Evolutionary conservation across 2,329 filamentous ascomycete species (phyloP), one percentile per base, ranked within the genome.

Genomic region (Ophiostoma sp.): DNA sequence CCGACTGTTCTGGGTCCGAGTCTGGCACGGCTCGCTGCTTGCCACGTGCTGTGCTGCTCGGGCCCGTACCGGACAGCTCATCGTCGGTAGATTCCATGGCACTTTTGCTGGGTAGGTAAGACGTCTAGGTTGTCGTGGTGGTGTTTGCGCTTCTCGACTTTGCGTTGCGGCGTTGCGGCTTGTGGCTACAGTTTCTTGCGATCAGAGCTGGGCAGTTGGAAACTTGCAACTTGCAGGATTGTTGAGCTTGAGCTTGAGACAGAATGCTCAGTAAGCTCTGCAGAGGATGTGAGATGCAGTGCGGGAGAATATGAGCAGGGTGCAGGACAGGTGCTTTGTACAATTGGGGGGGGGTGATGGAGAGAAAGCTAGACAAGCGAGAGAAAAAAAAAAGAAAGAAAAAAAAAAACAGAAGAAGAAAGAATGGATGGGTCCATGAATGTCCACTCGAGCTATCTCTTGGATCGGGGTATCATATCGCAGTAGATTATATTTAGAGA

Each of bases 11-110:
- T 41, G n/a, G 23, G 36, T 70, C 67, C n/a, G 71, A 41, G 48
- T 67, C 68, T n/a, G 23, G 69, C 41, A 41, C 39, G 1, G 60
- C 69, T 3, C 69, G 57, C 31, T 71, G 69, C 60, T 68, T 67
- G 35, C 67, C 67, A 5, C 66, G 69, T 15, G 67, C 35, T 4
- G 60, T 33, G 23, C 17, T 44, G 35, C 17, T 60, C 44, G 36
- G 69, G 48, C n/a, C 62, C 23, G 44, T 13, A 48, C 39, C 52
- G 23, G 69, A 31, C n/a, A n/a, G 48, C 20, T 67, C 69, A 1
- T 71, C 69, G 27, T 68, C 69, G 2, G 39, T 60, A 35, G 48
- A 39, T 8, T 67, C 67, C 70, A 70, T 70, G 52, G 11, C 27
- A 23, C 27, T 13, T 27, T 27, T 1, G 52, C 10, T 2, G 7